Evolutionary conservation across 768 basidiomycete genomes (phyloP).

Genomic region (Mycena haematopus): DNA sequence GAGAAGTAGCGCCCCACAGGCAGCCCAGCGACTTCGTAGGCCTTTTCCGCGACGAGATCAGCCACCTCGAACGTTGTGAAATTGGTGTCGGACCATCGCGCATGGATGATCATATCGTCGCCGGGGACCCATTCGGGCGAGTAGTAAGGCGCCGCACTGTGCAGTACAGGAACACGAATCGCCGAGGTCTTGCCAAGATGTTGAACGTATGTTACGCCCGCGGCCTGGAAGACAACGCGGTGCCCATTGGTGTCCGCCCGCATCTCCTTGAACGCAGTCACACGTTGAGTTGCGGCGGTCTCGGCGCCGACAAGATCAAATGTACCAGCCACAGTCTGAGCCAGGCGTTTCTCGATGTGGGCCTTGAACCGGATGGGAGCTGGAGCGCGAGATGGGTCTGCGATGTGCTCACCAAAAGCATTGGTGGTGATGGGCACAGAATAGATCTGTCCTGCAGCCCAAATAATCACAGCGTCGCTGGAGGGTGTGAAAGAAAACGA

Average conservation of each 20-base stretch:
- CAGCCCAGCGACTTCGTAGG: conserved; percentile 59
- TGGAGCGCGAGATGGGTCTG: conserved; percentile 44
- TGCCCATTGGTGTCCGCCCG: conserved; percentile 60
- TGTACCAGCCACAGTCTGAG: conserved; percentile 61
- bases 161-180: conserved; percentile 53
- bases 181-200: conserved; percentile 42
- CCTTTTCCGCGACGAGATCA: conserved; percentile 49
- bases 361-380: conserved; percentile 64
- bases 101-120: conserved; percentile 62
- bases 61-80: conserved; percentile 74
- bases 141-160: conserved; percentile 60
- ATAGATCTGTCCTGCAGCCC: conserved; percentile 77
- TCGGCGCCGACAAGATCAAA: conserved; percentile 60
- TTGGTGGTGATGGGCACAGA: conserved; percentile 63
- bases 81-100: conserved; percentile 68
- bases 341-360: conserved; percentile 66
- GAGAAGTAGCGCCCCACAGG: conserved; percentile 72
- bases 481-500: conserved; percentile 72
- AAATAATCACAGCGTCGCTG: conserved; percentile 68
- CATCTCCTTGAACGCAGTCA: conserved; percentile 68
- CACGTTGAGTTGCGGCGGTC: conserved; percentile 57
- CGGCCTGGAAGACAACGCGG: conserved; percentile 70
- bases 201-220: conserved; percentile 63
- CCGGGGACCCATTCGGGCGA: conserved; percentile 71
- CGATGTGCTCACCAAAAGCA: conserved; percentile 56